Percentiles rank a stretch among this genome's conserved stretches.
phyloP scores from a whole-genome alignment of 1,139 yeast species.

The Pichia sp. region DNA sequence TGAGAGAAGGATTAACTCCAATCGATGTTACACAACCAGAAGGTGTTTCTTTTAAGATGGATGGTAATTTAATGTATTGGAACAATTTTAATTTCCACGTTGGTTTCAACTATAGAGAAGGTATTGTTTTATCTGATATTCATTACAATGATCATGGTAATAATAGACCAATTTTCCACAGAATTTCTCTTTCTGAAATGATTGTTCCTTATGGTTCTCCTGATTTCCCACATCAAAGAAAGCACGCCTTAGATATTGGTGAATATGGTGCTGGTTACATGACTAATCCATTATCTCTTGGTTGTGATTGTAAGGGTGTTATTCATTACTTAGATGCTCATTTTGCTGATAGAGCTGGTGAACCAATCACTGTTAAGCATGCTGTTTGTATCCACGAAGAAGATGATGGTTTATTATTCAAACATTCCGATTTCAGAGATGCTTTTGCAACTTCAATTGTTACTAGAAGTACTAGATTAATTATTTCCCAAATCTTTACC shows the following conservation, averaged over 20 bases:
- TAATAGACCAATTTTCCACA: conserved; percentile 66
- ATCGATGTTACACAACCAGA: conserved; percentile 71
- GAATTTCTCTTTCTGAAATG: conserved; percentile 76
- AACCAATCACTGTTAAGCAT: conserved; percentile 62
- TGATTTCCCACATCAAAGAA: conserved; percentile 74
- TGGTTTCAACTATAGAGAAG: conserved; percentile 83
- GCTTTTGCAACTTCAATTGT: conserved; percentile 68
- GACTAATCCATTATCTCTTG: conserved; percentile 71
- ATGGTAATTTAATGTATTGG: conserved; percentile 68
- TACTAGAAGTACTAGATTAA: conserved; percentile 68
- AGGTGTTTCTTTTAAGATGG: conserved; percentile 70
- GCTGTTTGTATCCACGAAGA: conserved; percentile 84
- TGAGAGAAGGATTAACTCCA: conserved; percentile 56
- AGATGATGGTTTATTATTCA: conserved; percentile 71
- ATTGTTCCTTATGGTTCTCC: conserved; percentile 82
- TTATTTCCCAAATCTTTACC: conserved; percentile 73
- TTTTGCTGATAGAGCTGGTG: conserved; percentile 61
- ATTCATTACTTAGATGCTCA: conserved; percentile 76
- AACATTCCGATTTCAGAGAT: conserved; percentile 82
- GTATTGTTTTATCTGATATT: conserved; percentile 71
- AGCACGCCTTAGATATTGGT: conserved; percentile 81
- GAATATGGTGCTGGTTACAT: conserved; percentile 85
- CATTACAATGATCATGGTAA: conserved; percentile 68
- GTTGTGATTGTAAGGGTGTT: conserved; percentile 82
- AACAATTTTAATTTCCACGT: conserved; percentile 70